These are phyloP conservation scores for Fusarium setosum DNA, from an alignment of 2,329 filamentous ascomycete species.

Conservation along the genomic window DNA sequence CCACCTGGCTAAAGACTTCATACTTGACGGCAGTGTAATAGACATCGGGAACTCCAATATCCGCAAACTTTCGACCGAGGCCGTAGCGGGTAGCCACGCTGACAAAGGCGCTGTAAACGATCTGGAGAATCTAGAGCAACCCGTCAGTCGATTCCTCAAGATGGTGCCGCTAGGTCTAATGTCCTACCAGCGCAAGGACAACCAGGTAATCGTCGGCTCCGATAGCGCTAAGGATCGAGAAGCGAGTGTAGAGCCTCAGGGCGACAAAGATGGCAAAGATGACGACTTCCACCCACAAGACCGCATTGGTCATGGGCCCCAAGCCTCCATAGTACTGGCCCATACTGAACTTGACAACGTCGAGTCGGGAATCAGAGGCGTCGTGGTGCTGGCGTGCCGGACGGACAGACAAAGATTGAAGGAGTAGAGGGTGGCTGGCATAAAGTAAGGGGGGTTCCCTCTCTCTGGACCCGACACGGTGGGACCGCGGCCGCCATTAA, in stretches of 20 bases:
- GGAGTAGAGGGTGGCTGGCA: neutral
- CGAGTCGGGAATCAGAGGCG: neutral
- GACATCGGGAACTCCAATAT: neutral
- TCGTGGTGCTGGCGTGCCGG: neutral
- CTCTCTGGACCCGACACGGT: neutral
- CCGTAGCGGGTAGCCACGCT: constrained; percentile 12
- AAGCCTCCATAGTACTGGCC: constrained; percentile 16
- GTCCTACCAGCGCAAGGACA: neutral
- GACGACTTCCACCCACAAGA: constrained; percentile 21
- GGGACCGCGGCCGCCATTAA: too few species aligned
- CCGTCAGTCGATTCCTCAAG: neutral
- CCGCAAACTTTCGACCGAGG: constrained; percentile 9
- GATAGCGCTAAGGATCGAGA: constrained; percentile 1
- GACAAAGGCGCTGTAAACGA: constrained; percentile 24
- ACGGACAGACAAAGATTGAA: neutral
- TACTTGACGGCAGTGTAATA: constrained; percentile 21
- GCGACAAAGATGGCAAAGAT: constrained; percentile 14
- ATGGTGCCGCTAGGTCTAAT: too few species aligned
- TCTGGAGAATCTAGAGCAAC: constrained; percentile 9
- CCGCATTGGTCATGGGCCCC: constrained; percentile 21
- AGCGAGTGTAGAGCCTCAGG: constrained; percentile 15
- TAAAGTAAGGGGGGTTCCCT: neutral
- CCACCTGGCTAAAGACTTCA: constrained; percentile 18
- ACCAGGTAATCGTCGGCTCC: constrained; percentile 23
- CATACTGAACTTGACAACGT: constrained; percentile 1